Conservation (phyloP, 169 alveolate species). For the Plasmodium vinckei region DNA sequence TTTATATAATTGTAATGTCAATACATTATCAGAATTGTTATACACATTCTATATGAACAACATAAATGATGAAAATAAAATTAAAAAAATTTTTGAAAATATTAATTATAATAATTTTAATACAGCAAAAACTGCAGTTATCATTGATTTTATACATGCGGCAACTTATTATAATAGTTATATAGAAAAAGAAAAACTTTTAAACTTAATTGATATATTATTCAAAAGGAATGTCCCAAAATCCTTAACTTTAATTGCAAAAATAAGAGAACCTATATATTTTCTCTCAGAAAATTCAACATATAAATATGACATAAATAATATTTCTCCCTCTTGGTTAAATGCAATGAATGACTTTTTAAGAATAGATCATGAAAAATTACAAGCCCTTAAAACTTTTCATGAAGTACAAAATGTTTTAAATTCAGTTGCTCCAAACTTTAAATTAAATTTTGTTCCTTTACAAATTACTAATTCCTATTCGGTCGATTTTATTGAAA, state of each 20-base stretch:
- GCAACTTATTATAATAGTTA: slow-evolving; percentile 64
- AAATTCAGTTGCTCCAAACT: slow-evolving; percentile 69
- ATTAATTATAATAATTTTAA: slow-evolving; percentile 62
- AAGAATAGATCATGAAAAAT: slow-evolving; percentile 76
- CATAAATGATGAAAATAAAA: slow-evolving; percentile 75
- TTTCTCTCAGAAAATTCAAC: slow-evolving; percentile 29
- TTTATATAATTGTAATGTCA: slow-evolving; percentile 50
- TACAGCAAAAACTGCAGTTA: slow-evolving; percentile 67
- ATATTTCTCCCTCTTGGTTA: slow-evolving; percentile 65
- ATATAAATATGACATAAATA: slow-evolving; percentile 42
- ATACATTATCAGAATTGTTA: slow-evolving; percentile 65
- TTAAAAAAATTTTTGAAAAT: slow-evolving; percentile 63
- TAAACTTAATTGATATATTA: slow-evolving; percentile 44
- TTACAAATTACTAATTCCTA: slow-evolving; percentile 58
- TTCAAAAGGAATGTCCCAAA: slow-evolving; percentile 63
- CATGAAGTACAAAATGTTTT: slow-evolving; percentile 75
- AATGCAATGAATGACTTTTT: slow-evolving; percentile 75
- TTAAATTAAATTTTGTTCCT: slow-evolving; percentile 63
- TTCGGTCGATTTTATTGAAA: slow-evolving; percentile 71
- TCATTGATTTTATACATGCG: slow-evolving; percentile 76
- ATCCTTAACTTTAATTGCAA: slow-evolving; percentile 69
- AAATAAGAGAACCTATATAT: slow-evolving; percentile 75
- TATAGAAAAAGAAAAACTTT: slow-evolving; percentile 41
- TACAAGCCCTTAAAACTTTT: slow-evolving; percentile 75
- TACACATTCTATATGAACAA: slow-evolving; percentile 75